Evolutionary conservation across 768 basidiomycete genomes (phyloP).

Genomic region (Boletus patriciae): DNA sequence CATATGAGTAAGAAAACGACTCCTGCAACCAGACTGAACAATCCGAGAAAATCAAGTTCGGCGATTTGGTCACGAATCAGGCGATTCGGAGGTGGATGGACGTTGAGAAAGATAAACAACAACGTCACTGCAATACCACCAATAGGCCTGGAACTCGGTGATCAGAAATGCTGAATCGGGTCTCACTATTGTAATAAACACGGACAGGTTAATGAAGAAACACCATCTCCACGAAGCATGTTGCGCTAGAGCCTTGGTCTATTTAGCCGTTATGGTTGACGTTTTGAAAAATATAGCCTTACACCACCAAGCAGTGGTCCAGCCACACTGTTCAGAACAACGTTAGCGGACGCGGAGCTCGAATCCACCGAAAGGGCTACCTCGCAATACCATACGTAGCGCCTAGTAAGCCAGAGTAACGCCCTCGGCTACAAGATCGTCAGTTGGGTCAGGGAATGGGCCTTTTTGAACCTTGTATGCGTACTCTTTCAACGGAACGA

Average conservation of each 20-base stretch:
- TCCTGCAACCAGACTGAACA: conserved; percentile 51
- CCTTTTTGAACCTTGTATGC: conserved; percentile 15
- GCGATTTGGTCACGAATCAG: conserved; percentile 54
- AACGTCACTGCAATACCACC: conserved; percentile 60
- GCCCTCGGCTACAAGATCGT: conserved; percentile 56
- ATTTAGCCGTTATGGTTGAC: neutral
- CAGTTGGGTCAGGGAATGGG: neutral
- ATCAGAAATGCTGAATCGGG: neutral
- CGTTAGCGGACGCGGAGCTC: neutral
- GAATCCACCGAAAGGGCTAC: conserved; percentile 18
- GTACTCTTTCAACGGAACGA: conserved; percentile 76
- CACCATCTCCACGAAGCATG: conserved; percentile 83
- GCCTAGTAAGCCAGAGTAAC: conserved; percentile 73
- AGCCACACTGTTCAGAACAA: conserved; percentile 44
- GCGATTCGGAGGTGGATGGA: conserved; percentile 67
- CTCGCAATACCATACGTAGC: conserved; percentile 76
- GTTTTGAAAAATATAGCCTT: conserved; percentile 24
- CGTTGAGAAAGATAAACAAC: conserved; percentile 70
- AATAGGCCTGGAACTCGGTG: conserved; percentile 50
- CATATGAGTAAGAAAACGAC: too few relatives aligned
- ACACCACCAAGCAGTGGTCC: conserved; percentile 85
- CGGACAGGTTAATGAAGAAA: conserved; percentile 73
- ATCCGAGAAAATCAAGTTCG: conserved; percentile 76
- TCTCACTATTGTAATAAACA: neutral
- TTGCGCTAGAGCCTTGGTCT: conserved; percentile 59